Conservation (phyloP, 2,329 filamentous ascomycete species). For the Alternaria sp. region DNA sequence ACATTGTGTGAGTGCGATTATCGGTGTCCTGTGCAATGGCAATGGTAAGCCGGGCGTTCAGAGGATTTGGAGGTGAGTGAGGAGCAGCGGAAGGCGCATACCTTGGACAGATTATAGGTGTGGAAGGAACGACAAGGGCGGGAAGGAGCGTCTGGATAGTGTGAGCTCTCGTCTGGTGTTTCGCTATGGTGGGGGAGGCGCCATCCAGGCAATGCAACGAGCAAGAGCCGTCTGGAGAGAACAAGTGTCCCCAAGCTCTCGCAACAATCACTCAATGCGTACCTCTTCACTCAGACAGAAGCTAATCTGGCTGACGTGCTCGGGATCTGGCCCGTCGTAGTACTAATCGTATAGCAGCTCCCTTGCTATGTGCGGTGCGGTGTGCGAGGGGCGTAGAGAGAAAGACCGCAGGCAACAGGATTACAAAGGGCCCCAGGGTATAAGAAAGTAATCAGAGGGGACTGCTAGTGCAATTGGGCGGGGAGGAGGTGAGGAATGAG, state of each 20-base stretch:
- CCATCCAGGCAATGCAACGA: constrained; percentile 3
- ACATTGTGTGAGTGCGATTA: constrained; percentile 61
- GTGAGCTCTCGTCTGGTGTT: constrained; percentile 27
- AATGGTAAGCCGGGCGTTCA: constrained; percentile 21
- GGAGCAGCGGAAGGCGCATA: constrained; percentile 16
- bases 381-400: constrained; percentile 17
- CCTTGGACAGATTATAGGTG: constrained; percentile 23
- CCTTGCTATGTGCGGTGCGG: constrained; percentile 37
- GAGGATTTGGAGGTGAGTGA: constrained; percentile 1
- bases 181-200: constrained; percentile 18
- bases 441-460: constrained; percentile 20
- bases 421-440: constrained; percentile 17
- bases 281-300: constrained; percentile 41
- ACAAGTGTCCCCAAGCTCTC: constrained; percentile 14
- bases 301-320: constrained; percentile 46
- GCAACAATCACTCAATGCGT: constrained; percentile 28
- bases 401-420: constrained; percentile 26
- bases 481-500: constrained; percentile 28
- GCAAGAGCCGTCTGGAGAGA: neutral
- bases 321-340: constrained; percentile 45
- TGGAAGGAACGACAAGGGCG: constrained; percentile 30
- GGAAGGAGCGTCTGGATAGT: constrained; percentile 30
- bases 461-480: constrained; percentile 30
- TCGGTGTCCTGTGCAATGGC: constrained; percentile 6
- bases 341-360: constrained; percentile 38